Evolutionary conservation across 805 yeast species (phyloP).

Genomic region (Tetrapisispora phaffii): DNA sequence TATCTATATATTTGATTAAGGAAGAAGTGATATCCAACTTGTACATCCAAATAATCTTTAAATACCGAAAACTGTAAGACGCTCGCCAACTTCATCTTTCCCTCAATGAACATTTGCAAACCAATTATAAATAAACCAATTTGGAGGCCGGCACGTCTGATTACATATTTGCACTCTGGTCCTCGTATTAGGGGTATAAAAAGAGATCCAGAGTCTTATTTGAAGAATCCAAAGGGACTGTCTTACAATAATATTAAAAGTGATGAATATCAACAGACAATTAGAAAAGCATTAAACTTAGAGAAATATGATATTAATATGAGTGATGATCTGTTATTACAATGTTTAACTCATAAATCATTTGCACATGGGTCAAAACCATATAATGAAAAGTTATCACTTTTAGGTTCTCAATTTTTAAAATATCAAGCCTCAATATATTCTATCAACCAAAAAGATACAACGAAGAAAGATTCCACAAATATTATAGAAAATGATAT

Average conservation of each 20-base stretch:
- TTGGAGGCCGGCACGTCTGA: constrained; percentile 15
- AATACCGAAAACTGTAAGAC: not conserved
- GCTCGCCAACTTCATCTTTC: not conserved
- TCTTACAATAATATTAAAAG: constrained; percentile 43
- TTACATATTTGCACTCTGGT: constrained; percentile 35
- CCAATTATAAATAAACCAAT: not conserved
- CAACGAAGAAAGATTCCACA: constrained; percentile 5
- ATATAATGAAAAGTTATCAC: constrained; percentile 74
- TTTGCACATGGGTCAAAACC: constrained; percentile 88
- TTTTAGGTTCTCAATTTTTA: constrained; percentile 58
- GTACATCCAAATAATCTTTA: not conserved
- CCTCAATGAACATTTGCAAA: not conserved
- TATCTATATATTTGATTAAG: too few species aligned
- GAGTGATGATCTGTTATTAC: constrained; percentile 55
- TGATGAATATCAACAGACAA: constrained; percentile 32
- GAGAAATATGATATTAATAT: constrained; percentile 30
- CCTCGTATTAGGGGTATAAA: constrained; percentile 61
- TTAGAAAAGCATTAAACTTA: constrained; percentile 18
- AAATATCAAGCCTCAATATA: constrained; percentile 33
- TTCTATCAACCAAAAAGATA: constrained; percentile 20
- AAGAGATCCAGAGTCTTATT: constrained; percentile 55
- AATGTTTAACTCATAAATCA: constrained; percentile 85
- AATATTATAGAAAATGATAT: constrained; percentile 19
- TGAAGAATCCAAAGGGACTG: constrained; percentile 40
- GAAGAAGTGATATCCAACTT: too few species aligned